These are phyloP conservation scores for Oropetium thomaeum DNA, from an alignment of 176 grass and related monocot species.

Conservation along the genomic window DNA sequence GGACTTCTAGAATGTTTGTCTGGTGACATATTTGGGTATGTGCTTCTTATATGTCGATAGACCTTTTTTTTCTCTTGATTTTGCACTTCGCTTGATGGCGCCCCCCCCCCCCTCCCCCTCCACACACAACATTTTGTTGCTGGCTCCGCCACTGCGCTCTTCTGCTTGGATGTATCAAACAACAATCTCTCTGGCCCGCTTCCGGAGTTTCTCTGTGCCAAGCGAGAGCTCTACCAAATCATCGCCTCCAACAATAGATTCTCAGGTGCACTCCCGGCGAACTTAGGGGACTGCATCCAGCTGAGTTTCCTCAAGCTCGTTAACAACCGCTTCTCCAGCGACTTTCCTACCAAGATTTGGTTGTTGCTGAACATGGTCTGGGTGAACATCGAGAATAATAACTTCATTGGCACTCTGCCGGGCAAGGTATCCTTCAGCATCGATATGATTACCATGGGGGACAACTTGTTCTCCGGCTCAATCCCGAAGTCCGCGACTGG, in stretches of 20 bases:
- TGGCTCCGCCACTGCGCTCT: too few relatives aligned
- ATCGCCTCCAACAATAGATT: conserved; percentile 58
- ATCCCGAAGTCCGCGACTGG: conserved; percentile 17
- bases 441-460: conserved; percentile 41
- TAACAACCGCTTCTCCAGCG: conserved; percentile 56
- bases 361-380: conserved; percentile 13
- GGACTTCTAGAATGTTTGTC: too few relatives aligned
- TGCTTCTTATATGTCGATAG: too few relatives aligned
- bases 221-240: conserved; percentile 26
- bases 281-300: conserved; percentile 21
- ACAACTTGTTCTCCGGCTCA: conserved; percentile 60
- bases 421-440: conserved; percentile 28
- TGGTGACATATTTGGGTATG: too few relatives aligned
- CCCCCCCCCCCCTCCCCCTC: too few relatives aligned
- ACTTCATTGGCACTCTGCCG: conserved; percentile 53
- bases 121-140: too few relatives aligned
- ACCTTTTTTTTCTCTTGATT: too few relatives aligned
- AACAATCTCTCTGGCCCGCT: conserved; percentile 56
- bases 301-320: conserved; percentile 45
- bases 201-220: conserved; percentile 49
- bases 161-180: conserved; percentile 39
- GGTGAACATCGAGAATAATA: conserved; percentile 57
- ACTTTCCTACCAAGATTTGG: conserved; percentile 59
- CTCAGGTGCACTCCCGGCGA: conserved; percentile 36
- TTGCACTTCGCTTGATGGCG: too few relatives aligned